Percentiles rank a stretch among this genome's conserved stretches.
These are phyloP conservation scores for Yamadazyma sp. DNA, from an alignment of 1,139 yeast genomes.

Conservation along the genomic window DNA sequence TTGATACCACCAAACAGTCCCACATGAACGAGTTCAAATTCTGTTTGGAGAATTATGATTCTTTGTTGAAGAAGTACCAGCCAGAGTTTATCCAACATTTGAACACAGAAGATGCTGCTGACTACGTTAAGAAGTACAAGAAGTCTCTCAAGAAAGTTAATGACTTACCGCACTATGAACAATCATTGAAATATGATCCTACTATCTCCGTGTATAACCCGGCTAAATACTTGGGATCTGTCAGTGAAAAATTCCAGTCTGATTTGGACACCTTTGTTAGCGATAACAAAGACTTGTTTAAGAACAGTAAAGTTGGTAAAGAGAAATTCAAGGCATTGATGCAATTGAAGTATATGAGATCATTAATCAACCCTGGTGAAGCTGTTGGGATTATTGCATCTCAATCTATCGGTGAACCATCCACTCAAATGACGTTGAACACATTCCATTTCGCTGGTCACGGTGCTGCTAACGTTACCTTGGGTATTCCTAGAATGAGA, in stretches of 20 bases:
- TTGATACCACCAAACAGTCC: constrained; percentile 92
- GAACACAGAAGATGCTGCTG: constrained; percentile 79
- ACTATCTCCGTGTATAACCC: constrained; percentile 85
- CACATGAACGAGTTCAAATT: constrained; percentile 92
- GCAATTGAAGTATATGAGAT: constrained; percentile 98
- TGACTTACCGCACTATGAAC: constrained; percentile 62
- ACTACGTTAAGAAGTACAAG: constrained; percentile 78
- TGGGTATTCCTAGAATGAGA: constrained; percentile 99
- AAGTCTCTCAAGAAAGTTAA: constrained; percentile 71
- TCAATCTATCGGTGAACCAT: constrained; percentile 98
- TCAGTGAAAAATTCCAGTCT: constrained; percentile 84
- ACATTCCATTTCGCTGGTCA: constrained; percentile 99
- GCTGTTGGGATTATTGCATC: constrained; percentile 98
- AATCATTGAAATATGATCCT: constrained; percentile 77
- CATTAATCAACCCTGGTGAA: constrained; percentile 94
- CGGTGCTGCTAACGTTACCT: constrained; percentile 99
- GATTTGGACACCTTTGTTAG: constrained; percentile 72
- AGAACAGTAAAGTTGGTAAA: constrained; percentile 61
- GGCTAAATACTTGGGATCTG: constrained; percentile 86
- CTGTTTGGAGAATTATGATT: constrained; percentile 88
- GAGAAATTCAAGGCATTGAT: constrained; percentile 93
- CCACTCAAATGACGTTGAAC: constrained; percentile 98
- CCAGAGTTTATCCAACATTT: constrained; percentile 60
- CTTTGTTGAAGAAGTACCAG: constrained; percentile 81
- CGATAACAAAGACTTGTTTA: constrained; percentile 53